Percentiles rank a stretch among this genome's conserved stretches.
These are phyloP conservation scores for Parietaria judaica DNA, from an alignment of 306 rosid genomes.

Conservation along the genomic window DNA sequence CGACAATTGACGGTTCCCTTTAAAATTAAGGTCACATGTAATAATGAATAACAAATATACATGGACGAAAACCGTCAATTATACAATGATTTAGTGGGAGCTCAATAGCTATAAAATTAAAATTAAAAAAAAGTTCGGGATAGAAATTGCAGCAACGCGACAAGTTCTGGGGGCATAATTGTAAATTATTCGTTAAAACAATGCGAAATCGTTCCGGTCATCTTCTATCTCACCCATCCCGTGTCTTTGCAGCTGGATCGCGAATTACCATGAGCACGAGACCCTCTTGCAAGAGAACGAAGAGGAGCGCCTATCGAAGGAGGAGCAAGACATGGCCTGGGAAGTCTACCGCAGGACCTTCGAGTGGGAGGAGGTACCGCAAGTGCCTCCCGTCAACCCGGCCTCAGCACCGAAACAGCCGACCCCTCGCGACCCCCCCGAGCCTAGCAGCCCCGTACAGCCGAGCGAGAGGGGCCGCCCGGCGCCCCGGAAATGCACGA, in stretches of 20 bases:
- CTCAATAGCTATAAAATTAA: too few species aligned
- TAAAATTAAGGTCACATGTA: too few species aligned
- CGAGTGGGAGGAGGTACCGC: conserved; percentile 91
- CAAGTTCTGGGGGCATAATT: too few species aligned
- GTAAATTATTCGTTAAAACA: too few species aligned
- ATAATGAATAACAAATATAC: too few species aligned
- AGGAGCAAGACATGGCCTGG: conserved; percentile 98
- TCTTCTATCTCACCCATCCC: background rate
- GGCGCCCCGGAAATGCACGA: conserved; percentile 65
- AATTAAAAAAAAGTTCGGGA: too few species aligned
- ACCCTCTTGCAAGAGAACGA: conserved; percentile 86
- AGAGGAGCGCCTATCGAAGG: conserved; percentile 88
- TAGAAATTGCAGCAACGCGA: too few species aligned
- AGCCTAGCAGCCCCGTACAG: conserved; percentile 18
- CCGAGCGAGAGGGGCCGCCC: conserved; percentile 32
- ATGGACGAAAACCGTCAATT: too few species aligned
- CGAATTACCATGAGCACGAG: conserved; percentile 82
- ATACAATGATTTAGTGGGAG: too few species aligned
- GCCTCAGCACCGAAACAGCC: conserved; percentile 18
- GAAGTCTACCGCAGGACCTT: conserved; percentile 67
- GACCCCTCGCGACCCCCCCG: background rate
- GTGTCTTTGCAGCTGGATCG: conserved; percentile 67
- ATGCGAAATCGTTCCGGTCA: too few species aligned
- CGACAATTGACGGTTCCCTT: too few species aligned
- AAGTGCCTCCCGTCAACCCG: conserved; percentile 35